phyloP scores from a whole-genome alignment of 495 filamentous ascomycete genomes.

The Penicillium coffeae region DNA sequence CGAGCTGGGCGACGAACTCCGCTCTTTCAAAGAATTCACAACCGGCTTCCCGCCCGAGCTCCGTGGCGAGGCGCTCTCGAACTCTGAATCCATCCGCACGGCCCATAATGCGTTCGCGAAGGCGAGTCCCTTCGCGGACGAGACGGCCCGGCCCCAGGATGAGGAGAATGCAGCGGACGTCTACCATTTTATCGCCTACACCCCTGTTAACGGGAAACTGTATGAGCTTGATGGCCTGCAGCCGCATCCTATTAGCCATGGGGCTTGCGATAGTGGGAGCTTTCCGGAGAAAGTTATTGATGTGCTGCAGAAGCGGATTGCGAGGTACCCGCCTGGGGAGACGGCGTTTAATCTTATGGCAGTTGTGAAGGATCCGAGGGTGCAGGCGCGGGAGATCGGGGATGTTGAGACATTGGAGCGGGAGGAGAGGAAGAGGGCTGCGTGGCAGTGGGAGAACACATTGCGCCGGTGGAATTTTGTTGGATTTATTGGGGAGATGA shows the following conservation, averaged over 20 bases:
- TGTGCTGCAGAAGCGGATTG: conserved; percentile 79
- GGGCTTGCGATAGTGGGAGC: conserved; percentile 58
- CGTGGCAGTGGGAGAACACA: conserved; percentile 96
- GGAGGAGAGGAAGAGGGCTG: conserved; percentile 79
- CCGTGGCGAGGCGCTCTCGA: conserved; percentile 62
- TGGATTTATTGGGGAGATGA: conserved; percentile 85
- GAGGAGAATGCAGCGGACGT: conserved; percentile 64
- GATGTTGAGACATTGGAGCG: conserved; percentile 72
- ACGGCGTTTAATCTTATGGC: conserved; percentile 96
- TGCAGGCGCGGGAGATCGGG: conserved; percentile 73
- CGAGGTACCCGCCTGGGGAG: conserved; percentile 78
- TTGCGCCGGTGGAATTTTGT: conserved; percentile 93
- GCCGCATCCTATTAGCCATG: conserved; percentile 87
- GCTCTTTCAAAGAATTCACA: conserved; percentile 88
- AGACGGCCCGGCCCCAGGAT: conserved; percentile 61
- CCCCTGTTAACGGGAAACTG: conserved; percentile 67
- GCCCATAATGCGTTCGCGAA: conserved; percentile 92
- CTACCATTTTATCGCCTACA: conserved; percentile 98
- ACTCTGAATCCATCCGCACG: conserved; percentile 78
- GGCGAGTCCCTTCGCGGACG: conserved; percentile 85
- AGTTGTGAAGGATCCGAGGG: conserved; percentile 76
- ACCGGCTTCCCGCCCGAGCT: conserved; percentile 78
- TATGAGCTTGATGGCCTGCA: conserved; percentile 97
- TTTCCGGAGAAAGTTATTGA: conserved; percentile 84
- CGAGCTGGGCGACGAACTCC: conserved; percentile 56